Evolutionary conservation across 2,329 filamentous ascomycete species (phyloP), one percentile per base, ranked within the genome.

Genomic region (Colletotrichum tofieldiae): DNA sequence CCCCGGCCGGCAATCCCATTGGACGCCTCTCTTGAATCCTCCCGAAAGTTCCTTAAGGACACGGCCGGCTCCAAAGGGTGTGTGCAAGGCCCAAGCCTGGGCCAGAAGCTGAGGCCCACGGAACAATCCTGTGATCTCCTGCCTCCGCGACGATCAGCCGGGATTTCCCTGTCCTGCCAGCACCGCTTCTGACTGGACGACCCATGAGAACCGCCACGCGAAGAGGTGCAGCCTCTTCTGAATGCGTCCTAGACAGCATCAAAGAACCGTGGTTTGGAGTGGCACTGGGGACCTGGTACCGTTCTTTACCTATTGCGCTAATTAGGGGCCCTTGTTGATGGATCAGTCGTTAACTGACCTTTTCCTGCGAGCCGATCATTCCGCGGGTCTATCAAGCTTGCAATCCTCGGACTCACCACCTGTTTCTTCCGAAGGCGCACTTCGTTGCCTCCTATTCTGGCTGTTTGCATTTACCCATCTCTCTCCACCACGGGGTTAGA

Each of bases 111-210:
- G 69, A 73, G 67, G 60, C 63, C 73, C 73, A 73, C 66, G 59
- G 73, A 59, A 59, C 71, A 73, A 71, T 73, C 73, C 73, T 74
- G 73, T 73, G 73, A 74, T 74, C 73, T 74, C 73, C 73, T 73
- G 62, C 71, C 71, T 73, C 71, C 71, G 67, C 59, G 73, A 74
- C 73, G 73, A 74, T 74, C 73, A 74, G 64, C 73, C 67, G 71
- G 73, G 73, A 68, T 29, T 56, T 59, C 71, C 68, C 58, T 72
- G 69, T 56, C 59, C 51, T 58, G 18, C 41, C 41, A 72, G 58
- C 68, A 56, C 26, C 41, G 52, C 56, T 71, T 35, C 43, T 51
- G 52, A 66, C 64, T 68, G 68, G 68, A 62, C 41, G 41, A 37
- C 43, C 45, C 29, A 51, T 64, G 32, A 61, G 64, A 52, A 62